Evolutionary conservation across 306 rosid species (phyloP).

Genomic region (Luffa acutangula): DNA sequence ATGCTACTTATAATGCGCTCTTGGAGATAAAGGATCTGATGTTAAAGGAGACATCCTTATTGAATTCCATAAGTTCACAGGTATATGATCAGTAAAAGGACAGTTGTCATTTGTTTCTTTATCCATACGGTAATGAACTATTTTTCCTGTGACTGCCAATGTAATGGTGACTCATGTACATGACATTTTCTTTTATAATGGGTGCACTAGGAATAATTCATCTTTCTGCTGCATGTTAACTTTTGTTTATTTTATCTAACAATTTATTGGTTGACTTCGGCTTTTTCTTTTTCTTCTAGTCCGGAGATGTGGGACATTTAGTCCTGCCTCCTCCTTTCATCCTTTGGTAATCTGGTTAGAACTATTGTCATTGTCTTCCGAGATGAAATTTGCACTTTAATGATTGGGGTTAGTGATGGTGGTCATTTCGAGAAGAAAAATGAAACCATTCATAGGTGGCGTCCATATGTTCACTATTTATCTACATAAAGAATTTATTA

Average conservation of each 20-base stretch:
- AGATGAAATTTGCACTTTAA: neutral
- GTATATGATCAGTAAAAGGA: conserved; percentile 23
- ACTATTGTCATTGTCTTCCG: neutral
- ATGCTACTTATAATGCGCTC: conserved; percentile 79
- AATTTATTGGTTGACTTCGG: neutral
- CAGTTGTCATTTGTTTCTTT: neutral
- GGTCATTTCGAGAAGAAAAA: neutral
- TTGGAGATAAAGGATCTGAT: conserved; percentile 87
- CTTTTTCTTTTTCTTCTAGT: neutral
- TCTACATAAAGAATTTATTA: neutral
- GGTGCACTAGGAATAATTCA: neutral
- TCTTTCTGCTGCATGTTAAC: neutral
- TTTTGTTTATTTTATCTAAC: neutral
- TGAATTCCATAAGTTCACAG: conserved; percentile 87
- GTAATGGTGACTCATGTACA: neutral
- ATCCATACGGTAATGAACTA: neutral
- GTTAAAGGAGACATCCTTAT: conserved; percentile 76
- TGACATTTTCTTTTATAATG: neutral
- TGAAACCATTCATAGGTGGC: neutral
- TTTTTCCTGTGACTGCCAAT: neutral
- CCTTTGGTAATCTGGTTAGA: neutral
- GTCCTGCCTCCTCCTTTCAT: neutral
- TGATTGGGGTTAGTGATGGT: neutral
- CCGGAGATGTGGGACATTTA: neutral
- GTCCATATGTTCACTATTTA: neutral